Percentiles rank a stretch among this genome's conserved stretches.
Conservation (phyloP, 352 stramenopile genomes). For the Peronospora destructor region DNA sequence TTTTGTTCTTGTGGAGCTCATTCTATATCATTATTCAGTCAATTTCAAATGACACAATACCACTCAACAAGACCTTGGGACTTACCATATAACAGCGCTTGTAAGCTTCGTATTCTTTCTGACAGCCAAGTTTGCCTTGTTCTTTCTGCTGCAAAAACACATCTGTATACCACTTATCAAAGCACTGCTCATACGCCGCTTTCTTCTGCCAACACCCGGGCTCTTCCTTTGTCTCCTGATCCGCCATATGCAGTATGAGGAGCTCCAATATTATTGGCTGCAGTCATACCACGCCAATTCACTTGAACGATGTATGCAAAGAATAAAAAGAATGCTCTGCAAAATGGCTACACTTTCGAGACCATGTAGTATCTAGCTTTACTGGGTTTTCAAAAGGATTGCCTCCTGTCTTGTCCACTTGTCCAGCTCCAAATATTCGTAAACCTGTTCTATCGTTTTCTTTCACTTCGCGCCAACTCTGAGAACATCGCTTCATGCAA, state of each 20-base stretch:
- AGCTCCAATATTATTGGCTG: constrained; percentile 4
- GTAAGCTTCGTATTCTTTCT: constrained; percentile 79
- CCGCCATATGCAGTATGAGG: constrained; percentile 10
- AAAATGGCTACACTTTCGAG: constrained; percentile 24
- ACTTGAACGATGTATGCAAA: constrained; percentile 26
- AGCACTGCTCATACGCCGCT: constrained; percentile 74
- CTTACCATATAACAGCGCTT: constrained; percentile 62
- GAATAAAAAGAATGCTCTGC: constrained; percentile 15
- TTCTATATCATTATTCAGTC: constrained; percentile 24
- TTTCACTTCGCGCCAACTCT: too few relatives aligned
- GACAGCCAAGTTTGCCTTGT: constrained; percentile 58
- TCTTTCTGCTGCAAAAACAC: constrained; percentile 80
- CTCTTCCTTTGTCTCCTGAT: constrained; percentile 29
- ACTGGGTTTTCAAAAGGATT: too few relatives aligned
- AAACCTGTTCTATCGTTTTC: too few relatives aligned
- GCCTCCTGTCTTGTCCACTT: too few relatives aligned
- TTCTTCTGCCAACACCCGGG: constrained; percentile 67
- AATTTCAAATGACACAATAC: constrained; percentile 1
- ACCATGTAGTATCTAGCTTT: too few relatives aligned
- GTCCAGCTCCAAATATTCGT: too few relatives aligned
- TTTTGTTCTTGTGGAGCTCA: constrained; percentile 54
- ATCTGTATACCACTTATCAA: constrained; percentile 83
- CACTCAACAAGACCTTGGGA: neutral
- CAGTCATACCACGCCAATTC: constrained; percentile 6
- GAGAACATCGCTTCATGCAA: too few relatives aligned